Evolutionary conservation across 2,329 filamentous ascomycete species (phyloP).

Genomic region (Colletotrichum endophyticum): DNA sequence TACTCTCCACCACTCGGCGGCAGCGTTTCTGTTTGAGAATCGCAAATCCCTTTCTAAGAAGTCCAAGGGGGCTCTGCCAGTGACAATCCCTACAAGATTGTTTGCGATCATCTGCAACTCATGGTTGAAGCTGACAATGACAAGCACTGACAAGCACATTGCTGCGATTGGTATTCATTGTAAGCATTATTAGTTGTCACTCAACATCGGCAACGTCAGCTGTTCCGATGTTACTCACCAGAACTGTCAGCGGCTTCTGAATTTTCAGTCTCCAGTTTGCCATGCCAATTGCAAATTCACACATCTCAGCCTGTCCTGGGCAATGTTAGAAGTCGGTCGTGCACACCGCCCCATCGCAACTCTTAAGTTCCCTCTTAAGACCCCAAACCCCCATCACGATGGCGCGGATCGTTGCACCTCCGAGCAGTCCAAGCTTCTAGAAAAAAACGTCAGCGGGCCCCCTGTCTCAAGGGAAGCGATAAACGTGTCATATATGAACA

Average conservation of each 20-base stretch:
- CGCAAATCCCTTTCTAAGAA: no score
- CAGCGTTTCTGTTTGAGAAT: no score
- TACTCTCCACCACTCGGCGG: no score
- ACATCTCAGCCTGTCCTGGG: background rate
- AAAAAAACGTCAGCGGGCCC: background rate
- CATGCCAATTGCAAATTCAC: background rate
- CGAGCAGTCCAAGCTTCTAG: background rate
- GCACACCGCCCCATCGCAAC: background rate
- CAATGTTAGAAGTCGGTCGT: background rate
- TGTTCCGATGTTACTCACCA: background rate
- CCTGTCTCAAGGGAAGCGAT: background rate
- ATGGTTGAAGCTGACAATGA: no score
- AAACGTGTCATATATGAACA: background rate
- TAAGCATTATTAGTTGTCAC: no score
- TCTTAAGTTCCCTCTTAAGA: background rate
- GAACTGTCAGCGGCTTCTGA: fast-evolving
- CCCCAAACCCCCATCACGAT: background rate
- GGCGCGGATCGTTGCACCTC: background rate
- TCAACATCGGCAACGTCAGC: background rate
- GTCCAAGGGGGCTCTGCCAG: no score
- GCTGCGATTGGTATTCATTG: no score
- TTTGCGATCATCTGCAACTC: background rate
- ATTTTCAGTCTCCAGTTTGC: background rate
- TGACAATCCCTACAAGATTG: no score
- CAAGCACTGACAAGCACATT: no score